Percentiles rank a stretch among this genome's conserved stretches.
Evolutionary conservation across 352 stramenopile genomes (phyloP).

Genomic region (Globisporangium mamillatum): DNA sequence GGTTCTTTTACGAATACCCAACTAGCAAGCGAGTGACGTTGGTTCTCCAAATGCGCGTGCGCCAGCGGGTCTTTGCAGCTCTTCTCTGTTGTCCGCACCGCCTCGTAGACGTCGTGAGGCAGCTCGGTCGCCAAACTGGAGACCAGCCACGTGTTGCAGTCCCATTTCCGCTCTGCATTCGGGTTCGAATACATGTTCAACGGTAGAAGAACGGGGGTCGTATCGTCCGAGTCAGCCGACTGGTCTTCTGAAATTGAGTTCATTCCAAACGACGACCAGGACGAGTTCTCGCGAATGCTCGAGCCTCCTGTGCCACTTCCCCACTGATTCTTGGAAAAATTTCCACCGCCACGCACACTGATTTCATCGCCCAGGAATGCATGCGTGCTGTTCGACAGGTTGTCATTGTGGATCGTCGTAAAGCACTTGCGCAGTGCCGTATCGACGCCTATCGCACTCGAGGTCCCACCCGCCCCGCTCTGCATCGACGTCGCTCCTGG

Average conservation of each 20-base stretch:
- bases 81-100: slow-evolving; percentile 37
- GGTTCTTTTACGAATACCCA: slow-evolving; percentile 69
- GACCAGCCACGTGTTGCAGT: slow-evolving; percentile 56
- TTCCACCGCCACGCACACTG: slow-evolving; percentile 65
- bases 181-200: slow-evolving; percentile 23
- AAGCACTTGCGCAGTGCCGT: slow-evolving; percentile 84
- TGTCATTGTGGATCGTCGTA: slow-evolving; percentile 85
- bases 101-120: slow-evolving; percentile 56
- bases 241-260: slow-evolving; percentile 63
- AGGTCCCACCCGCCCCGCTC: not conserved
- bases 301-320: slow-evolving; percentile 21
- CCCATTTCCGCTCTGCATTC: slow-evolving; percentile 41
- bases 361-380: slow-evolving; percentile 84
- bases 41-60: slow-evolving; percentile 14
- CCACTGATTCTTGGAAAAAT: slow-evolving; percentile 44
- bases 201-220: slow-evolving; percentile 41
- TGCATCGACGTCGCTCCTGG: slow-evolving; percentile 16
- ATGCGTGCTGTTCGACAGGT: slow-evolving; percentile 80
- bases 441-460: slow-evolving; percentile 37
- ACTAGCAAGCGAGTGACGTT: slow-evolving; percentile 28
- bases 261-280: slow-evolving; percentile 61
- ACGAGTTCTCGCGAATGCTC: slow-evolving; percentile 18
- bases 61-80: slow-evolving; percentile 22
- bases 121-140: slow-evolving; percentile 65
- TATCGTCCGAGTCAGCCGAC: slow-evolving; percentile 35